Evolutionary conservation across 2,329 filamentous ascomycete genomes (phyloP), one percentile per base, ranked within the genome.

Genomic region (Phialophora verrucosa): DNA sequence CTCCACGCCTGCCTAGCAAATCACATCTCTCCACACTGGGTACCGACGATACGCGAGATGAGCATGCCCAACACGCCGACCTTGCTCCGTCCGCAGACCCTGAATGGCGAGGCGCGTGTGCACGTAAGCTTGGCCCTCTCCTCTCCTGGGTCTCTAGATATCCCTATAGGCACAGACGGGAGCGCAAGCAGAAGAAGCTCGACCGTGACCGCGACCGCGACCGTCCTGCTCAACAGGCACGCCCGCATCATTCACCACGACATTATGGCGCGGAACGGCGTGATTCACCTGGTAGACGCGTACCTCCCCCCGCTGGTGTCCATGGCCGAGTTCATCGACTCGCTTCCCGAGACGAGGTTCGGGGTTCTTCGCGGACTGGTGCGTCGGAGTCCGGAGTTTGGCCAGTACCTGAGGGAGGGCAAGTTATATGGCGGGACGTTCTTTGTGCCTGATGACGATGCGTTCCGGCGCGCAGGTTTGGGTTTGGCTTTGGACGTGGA

Each of bases 21-120:
- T n/a, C 53, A 56, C n/a, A 56, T 56, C 29, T 56, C 53, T 12
- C 53, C 53, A 10, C 53, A 56, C 29, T 56, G 53, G 53, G 53
- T 56, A n/a, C 53, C 53, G 29, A 56, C 53, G 27, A 56, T 56
- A 6, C 23, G 53, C n/a, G 53, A 56, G 29, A 17, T 56, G 53
- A 29, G 25, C 53, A 56, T 56, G 53, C 53, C 53, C 11, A 56
- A 56, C 29, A 56, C 53, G 53, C 53, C 53, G 23, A 56, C 53
- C 7, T 31, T 56, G 23, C 31, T 56, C 25, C 53, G 29, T 14
- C 53, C 53, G 11, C 17, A 31, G 10, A 31, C 25, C n/a, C 20
- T 56, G 29, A 56, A 56, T 10, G 53, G 53, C 12, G 53, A 56
- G 11, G 53, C 53, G 32, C 53, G 53, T 1, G 32, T 56, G 8